Evolutionary conservation across 179 eudicot species (phyloP).

Genomic region (Silene vulgaris): DNA sequence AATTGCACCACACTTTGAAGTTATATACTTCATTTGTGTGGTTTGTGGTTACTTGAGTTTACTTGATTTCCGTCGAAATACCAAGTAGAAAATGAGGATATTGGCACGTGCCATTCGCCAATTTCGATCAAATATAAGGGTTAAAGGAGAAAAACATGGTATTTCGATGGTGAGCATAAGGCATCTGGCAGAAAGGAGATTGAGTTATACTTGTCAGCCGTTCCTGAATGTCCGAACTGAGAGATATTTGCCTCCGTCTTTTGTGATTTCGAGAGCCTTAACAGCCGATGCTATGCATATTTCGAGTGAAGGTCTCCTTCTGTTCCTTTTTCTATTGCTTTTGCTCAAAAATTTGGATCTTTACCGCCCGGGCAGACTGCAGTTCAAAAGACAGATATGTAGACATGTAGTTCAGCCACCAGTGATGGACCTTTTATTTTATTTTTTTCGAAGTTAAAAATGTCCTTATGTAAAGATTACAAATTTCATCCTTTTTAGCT

Average conservation of each 20-base stretch:
- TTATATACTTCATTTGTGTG: slow-evolving; percentile 21
- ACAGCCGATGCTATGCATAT: slow-evolving; percentile 37
- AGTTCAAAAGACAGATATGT: not conserved
- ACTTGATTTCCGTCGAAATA: slow-evolving; percentile 6
- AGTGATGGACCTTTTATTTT: no score
- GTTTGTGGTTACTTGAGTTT: slow-evolving; percentile 13
- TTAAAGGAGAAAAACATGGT: slow-evolving; percentile 22
- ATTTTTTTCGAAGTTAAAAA: no score
- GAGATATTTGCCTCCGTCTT: slow-evolving; percentile 25
- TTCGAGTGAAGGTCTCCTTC: slow-evolving; percentile 35
- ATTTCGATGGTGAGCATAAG: slow-evolving; percentile 30
- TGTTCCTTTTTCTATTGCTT: not conserved
- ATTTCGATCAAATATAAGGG: slow-evolving; percentile 36
- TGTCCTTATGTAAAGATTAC: not conserved
- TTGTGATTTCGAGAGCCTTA: slow-evolving; percentile 34
- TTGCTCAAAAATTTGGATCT: not conserved
- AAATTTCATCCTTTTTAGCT: not conserved
- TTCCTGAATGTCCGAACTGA: slow-evolving; percentile 19
- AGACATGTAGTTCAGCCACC: not conserved
- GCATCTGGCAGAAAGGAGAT: slow-evolving; percentile 27
- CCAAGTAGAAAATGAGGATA: slow-evolving; percentile 43
- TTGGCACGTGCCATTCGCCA: slow-evolving; percentile 37
- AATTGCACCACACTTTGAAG: slow-evolving; percentile 27
- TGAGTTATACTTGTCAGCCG: slow-evolving; percentile 20
- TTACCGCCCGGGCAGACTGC: not conserved